Evolutionary conservation across 352 stramenopile species (phyloP).

Genomic region (Phytopythium oedochilum): DNA sequence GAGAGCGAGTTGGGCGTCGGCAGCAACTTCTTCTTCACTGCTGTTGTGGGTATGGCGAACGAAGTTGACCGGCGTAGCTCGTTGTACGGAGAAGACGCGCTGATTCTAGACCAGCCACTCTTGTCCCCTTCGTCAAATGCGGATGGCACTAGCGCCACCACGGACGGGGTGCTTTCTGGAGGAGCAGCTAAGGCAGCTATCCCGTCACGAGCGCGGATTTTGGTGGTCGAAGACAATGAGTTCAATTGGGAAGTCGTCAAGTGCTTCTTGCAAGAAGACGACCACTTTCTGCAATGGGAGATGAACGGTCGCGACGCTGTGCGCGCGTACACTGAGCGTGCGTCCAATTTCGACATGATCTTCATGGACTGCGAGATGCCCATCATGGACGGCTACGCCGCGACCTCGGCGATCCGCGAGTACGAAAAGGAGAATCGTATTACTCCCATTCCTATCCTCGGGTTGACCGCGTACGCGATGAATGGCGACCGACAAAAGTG

Average conservation of each 20-base stretch:
- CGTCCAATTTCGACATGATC: constrained; percentile 53
- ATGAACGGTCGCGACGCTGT: constrained; percentile 62
- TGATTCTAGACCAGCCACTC: constrained; percentile 23
- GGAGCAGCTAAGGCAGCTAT: constrained; percentile 19
- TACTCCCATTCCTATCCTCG: constrained; percentile 58
- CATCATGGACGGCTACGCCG: constrained; percentile 74
- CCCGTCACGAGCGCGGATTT: constrained; percentile 50
- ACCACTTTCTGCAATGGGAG: constrained; percentile 69
- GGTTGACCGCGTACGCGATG: constrained; percentile 69
- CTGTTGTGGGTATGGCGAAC: constrained; percentile 60
- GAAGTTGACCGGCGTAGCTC: constrained; percentile 35
- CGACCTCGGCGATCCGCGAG: constrained; percentile 54
- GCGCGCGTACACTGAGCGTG: constrained; percentile 47
- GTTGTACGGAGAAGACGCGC: constrained; percentile 46
- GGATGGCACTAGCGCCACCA: constrained; percentile 25
- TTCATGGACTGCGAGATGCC: constrained; percentile 86
- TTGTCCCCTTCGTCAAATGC: constrained; percentile 29
- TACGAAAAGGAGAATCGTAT: constrained; percentile 62
- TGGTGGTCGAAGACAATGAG: constrained; percentile 75
- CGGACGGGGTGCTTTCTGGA: constrained; percentile 1
- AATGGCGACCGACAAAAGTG: constrained; percentile 75
- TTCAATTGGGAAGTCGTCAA: constrained; percentile 82
- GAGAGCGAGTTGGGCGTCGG: constrained; percentile 61
- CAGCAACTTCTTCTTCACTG: constrained; percentile 67
- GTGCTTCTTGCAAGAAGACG: constrained; percentile 67